A percentile compares a stretch with the other conserved stretches of the same genome.
These are phyloP conservation scores for Erysimum cheiranthoides DNA, from an alignment of 345 rosid species.

Conservation along the genomic window DNA sequence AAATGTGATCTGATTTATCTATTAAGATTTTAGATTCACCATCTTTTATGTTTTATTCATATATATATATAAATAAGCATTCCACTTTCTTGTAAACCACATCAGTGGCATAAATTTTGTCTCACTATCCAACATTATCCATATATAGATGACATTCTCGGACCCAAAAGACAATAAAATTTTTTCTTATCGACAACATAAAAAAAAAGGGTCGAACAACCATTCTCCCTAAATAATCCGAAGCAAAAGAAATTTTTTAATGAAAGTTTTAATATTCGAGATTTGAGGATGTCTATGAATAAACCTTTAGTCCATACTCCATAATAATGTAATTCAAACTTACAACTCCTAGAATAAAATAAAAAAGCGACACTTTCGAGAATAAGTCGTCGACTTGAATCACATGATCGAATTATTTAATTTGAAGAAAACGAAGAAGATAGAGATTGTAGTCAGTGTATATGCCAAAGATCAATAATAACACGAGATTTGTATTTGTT, in stretches of 20 bases:
- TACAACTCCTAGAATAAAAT: conserved; percentile 9
- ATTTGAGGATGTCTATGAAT: conserved; percentile 30
- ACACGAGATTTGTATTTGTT: not conserved
- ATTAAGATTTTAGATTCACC: not conserved
- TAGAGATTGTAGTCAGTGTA: conserved; percentile 19
- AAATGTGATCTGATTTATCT: conserved; percentile 16
- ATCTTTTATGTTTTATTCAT: not conserved
- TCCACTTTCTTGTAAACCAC: conserved; percentile 19
- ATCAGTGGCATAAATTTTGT: conserved; percentile 22
- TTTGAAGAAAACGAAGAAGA: not conserved
- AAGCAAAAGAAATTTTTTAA: not conserved
- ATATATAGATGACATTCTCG: not conserved
- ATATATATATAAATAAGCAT: not conserved
- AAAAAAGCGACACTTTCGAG: conserved; percentile 22
- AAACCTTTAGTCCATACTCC: conserved; percentile 38
- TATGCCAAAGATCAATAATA: conserved; percentile 15
- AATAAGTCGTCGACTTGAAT: conserved; percentile 21
- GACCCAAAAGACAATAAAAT: not conserved
- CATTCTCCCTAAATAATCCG: conserved; percentile 14
- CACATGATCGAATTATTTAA: conserved; percentile 7
- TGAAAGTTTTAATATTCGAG: conserved; percentile 28
- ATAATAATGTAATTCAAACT: conserved; percentile 20
- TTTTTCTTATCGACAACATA: not conserved
- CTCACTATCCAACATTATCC: conserved; percentile 27
- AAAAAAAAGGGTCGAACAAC: conserved; percentile 7